Conservation (phyloP, 106 monocot genomes). For the Agapanthus africanus region DNA sequence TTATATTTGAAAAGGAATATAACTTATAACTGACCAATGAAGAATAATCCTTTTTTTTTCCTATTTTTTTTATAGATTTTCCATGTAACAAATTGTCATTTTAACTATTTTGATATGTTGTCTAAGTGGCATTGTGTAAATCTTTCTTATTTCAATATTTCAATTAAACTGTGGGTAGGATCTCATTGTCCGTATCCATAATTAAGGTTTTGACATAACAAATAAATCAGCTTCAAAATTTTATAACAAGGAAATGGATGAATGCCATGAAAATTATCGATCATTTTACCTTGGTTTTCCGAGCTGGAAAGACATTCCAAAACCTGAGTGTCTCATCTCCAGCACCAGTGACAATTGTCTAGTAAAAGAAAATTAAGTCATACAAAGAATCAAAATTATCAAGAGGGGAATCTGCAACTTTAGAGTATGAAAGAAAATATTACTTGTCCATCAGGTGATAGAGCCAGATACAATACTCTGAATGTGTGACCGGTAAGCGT, state of each 20-base stretch:
- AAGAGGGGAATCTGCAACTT: not conserved
- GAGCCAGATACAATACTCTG: slow-evolving; percentile 79
- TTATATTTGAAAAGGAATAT: not conserved
- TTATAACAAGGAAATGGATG: not conserved
- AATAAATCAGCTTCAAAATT: not conserved
- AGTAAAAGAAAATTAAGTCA: slow-evolving; percentile 9
- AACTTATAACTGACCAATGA: not conserved
- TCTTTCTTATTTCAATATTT: not conserved
- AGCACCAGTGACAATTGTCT: slow-evolving; percentile 97
- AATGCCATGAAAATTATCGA: not conserved
- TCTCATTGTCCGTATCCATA: not conserved
- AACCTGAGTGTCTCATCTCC: slow-evolving; percentile 93
- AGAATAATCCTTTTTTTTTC: not conserved
- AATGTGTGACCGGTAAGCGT: slow-evolving; percentile 81
- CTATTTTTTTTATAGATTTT: not conserved
- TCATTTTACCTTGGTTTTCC: slow-evolving; percentile 57
- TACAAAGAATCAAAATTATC: not conserved
- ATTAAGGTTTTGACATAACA: not conserved
- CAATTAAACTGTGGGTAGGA: not conserved
- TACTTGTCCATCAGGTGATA: slow-evolving; percentile 94
- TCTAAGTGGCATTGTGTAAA: not conserved
- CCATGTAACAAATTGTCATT: not conserved
- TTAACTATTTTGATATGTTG: not conserved
- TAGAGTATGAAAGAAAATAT: too few species aligned
- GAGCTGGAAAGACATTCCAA: slow-evolving; percentile 91